Conservation (phyloP, 768 basidiomycete genomes). For the Leccinum disarticulatum region DNA sequence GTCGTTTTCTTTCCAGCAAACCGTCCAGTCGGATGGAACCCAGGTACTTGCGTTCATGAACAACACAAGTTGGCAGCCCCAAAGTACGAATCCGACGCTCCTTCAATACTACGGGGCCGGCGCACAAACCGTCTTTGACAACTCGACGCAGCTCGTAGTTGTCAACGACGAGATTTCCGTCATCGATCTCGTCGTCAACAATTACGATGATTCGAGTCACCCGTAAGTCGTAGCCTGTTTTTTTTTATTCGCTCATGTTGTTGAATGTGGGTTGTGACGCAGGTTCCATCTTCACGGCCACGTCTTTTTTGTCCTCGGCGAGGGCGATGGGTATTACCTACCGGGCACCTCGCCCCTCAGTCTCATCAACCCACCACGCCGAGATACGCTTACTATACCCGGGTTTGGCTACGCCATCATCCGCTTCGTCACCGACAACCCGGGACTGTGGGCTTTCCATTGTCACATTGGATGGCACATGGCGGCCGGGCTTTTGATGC, state of each 20-base stretch:
- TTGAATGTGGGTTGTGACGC: neutral
- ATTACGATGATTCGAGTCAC: constrained; percentile 31
- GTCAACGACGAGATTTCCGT: constrained; percentile 28
- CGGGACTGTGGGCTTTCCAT: constrained; percentile 48
- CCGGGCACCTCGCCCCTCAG: constrained; percentile 29
- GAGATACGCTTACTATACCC: constrained; percentile 43
- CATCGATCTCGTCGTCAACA: constrained; percentile 25
- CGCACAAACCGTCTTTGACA: constrained; percentile 27
- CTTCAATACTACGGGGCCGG: constrained; percentile 27
- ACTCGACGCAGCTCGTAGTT: constrained; percentile 25
- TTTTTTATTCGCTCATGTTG: neutral
- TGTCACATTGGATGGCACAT: constrained; percentile 43
- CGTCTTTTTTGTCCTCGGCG: constrained; percentile 36
- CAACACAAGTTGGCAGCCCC: constrained; percentile 27
- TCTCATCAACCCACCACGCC: constrained; percentile 38
- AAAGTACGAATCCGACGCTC: constrained; percentile 29
- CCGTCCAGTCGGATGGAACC: constrained; percentile 24
- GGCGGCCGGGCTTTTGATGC: constrained; percentile 42
- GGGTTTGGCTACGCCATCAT: constrained; percentile 38
- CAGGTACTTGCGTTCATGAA: constrained; percentile 29
- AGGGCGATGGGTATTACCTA: constrained; percentile 36
- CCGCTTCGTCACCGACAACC: constrained; percentile 44
- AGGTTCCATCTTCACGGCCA: constrained; percentile 43
- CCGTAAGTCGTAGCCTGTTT: constrained; percentile 20
- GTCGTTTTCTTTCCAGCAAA: constrained; percentile 28